Conservation (phyloP, 2,329 filamentous ascomycete species). For the Intubia oerlemansii region DNA sequence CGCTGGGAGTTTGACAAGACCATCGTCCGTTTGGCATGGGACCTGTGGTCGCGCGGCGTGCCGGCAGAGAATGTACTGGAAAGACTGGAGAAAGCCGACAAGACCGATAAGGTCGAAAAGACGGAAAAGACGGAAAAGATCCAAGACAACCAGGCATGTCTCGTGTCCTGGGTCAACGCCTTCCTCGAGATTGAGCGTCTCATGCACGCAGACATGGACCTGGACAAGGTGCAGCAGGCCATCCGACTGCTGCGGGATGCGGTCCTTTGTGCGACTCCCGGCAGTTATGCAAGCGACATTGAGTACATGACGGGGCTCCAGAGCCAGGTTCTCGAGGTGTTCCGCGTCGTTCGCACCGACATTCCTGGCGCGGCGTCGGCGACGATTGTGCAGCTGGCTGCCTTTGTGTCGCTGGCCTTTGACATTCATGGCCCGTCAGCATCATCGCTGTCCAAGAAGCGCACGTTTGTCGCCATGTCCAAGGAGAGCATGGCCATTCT, state of each 20-base stretch:
- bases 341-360: slow-evolving; percentile 47
- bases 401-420: slow-evolving; percentile 53
- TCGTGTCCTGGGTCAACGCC: slow-evolving; percentile 64
- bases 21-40: slow-evolving; percentile 43
- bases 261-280: slow-evolving; percentile 46
- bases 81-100: too few relatives aligned
- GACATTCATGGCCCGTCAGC: slow-evolving; percentile 16
- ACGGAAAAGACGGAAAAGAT: slow-evolving; percentile 18
- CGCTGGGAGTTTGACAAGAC: slow-evolving; percentile 23
- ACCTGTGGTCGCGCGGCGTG: slow-evolving; percentile 46
- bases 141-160: slow-evolving; percentile 55
- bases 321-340: slow-evolving; percentile 41
- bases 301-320: slow-evolving; percentile 58
- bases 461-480: slow-evolving; percentile 77
- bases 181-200: slow-evolving; percentile 62
- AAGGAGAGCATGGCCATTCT: slow-evolving; percentile 60
- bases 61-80: too few relatives aligned
- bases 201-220: slow-evolving; percentile 39
- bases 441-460: slow-evolving; percentile 19
- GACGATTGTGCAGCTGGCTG: slow-evolving; percentile 47
- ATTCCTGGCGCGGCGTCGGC: slow-evolving; percentile 40
- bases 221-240: slow-evolving; percentile 43
- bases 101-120: slow-evolving; percentile 17
- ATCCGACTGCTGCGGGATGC: slow-evolving; percentile 49
- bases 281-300: slow-evolving; percentile 48